phyloP scores from a whole-genome alignment of 768 basidiomycete species.

The Hypholoma fasciculare region DNA sequence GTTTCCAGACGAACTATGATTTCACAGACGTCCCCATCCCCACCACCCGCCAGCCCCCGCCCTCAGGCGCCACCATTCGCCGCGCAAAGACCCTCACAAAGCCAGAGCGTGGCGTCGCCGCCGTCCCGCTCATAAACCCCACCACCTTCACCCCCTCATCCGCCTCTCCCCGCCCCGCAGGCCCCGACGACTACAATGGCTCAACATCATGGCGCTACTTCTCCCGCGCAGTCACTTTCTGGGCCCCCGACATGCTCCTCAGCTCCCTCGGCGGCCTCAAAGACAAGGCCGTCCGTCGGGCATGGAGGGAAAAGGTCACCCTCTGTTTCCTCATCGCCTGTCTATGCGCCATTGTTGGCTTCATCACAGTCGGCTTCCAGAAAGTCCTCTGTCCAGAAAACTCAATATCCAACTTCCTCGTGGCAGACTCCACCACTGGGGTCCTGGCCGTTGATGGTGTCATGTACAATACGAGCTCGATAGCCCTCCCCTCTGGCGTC shows the following conservation, averaged over 20 bases:
- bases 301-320: constrained; percentile 97
- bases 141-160: constrained; percentile 40
- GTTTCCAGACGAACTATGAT: constrained; percentile 54
- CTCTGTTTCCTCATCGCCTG: constrained; percentile 85
- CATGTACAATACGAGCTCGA: constrained; percentile 70
- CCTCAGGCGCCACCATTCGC: constrained; percentile 62
- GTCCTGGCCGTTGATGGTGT: constrained; percentile 78
- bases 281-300: constrained; percentile 77
- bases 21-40: constrained; percentile 69
- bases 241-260: constrained; percentile 84
- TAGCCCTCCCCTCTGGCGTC: constrained; percentile 50
- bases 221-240: constrained; percentile 80
- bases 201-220: constrained; percentile 79
- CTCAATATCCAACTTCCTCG: constrained; percentile 45
- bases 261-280: constrained; percentile 75
- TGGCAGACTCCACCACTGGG: constrained; percentile 55
- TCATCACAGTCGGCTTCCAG: constrained; percentile 93
- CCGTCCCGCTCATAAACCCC: constrained; percentile 92
- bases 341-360: constrained; percentile 80
- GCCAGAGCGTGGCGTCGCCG: constrained; percentile 93
- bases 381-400: constrained; percentile 83
- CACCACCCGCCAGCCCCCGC: constrained; percentile 55
- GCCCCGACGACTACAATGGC: constrained; percentile 39
- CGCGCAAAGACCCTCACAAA: constrained; percentile 95
- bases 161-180: constrained; percentile 23